Base-by-base conservation (phyloP, 2,329 filamentous ascomycete species). In the Colletotrichum sp. region DNA sequence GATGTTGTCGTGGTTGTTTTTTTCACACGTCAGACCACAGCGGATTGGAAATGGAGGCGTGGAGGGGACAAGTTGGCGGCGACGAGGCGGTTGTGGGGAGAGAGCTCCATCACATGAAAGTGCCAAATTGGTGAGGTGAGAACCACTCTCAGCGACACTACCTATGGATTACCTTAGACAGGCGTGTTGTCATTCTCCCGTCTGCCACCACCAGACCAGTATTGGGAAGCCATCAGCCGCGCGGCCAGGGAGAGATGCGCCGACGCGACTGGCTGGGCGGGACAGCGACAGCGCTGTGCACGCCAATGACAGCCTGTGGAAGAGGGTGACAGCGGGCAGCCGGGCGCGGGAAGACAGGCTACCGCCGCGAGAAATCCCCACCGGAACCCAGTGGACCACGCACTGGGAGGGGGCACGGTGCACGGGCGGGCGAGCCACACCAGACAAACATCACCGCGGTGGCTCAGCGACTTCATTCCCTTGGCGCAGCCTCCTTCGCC, bases 71-170 rank as follows among this genome's bases (percentile, higher is more conserved):
- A 18, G 28, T 65, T 60, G 34, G 52, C 63, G 57, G 26, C 64
- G 70, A 24, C 55, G 70, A 72, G 32, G 64, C 36, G 44, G 64
- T 60, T 60, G 74, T 76, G 74, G 74, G 74, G 74, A 52, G 44
- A 52, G 44, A 74, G 74, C 70, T 76, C 65, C 74, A 76, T 76
- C 74, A 76, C 74, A 76, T 76, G 74, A 76, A 76, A 76, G 74
- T 64, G 21, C 39, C 44, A 60, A 76, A 76, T 64, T 73, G 64
- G 18, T 52, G 68, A 63, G 57, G 44, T 70, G 71, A 59, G 28
- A 13, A 67, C 52, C 64, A 32, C 32, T 64, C 44, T 16, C 30
- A 75, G 72, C 62, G 62, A 72, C 72, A 75, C 67, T 57, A 28
- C 49, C 28, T 36, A 69, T 8, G 28, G 60, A 60, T 52, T 71